Evolutionary conservation across 176 grass and related monocot species (phyloP).

Genomic region (Cymbopogon citratus): DNA sequence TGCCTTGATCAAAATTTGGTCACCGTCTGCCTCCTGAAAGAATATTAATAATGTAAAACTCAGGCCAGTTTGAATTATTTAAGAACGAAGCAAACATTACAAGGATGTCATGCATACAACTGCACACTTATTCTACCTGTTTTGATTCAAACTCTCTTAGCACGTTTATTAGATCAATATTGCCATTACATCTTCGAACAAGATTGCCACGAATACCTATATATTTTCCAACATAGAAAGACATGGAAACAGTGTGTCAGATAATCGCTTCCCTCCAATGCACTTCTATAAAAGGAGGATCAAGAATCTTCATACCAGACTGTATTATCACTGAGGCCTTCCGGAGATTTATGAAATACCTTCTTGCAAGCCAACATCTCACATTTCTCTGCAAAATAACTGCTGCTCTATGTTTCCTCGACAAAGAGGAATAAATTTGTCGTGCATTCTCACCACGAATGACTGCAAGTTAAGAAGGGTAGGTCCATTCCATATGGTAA

Average conservation of each 20-base stretch:
- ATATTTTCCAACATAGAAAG: conserved; percentile 18
- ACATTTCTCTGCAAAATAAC: conserved; percentile 68
- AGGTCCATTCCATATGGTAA: neutral
- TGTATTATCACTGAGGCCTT: conserved; percentile 79
- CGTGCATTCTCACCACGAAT: conserved; percentile 80
- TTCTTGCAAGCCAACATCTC: conserved; percentile 56
- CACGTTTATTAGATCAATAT: conserved; percentile 64
- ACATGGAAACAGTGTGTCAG: conserved; percentile 1
- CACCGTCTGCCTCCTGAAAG: conserved; percentile 64
- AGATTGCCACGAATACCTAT: conserved; percentile 74
- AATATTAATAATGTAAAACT: conserved; percentile 11
- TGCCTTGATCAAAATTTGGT: conserved; percentile 74
- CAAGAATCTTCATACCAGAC: conserved; percentile 58
- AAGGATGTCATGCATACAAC: neutral
- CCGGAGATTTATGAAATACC: conserved; percentile 56
- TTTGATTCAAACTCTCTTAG: conserved; percentile 56
- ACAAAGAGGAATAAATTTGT: conserved; percentile 42
- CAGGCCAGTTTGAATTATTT: neutral
- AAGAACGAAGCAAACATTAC: conserved; percentile 1
- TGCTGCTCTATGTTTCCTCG: conserved; percentile 57
- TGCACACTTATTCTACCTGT: conserved; percentile 36
- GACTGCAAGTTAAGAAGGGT: conserved; percentile 51
- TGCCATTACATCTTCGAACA: conserved; percentile 73
- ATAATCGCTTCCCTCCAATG: neutral
- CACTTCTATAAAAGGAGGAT: conserved; percentile 5